These are phyloP conservation scores for Shiraia sp. DNA, from an alignment of 2,329 filamentous ascomycete genomes.

Conservation along the genomic window DNA sequence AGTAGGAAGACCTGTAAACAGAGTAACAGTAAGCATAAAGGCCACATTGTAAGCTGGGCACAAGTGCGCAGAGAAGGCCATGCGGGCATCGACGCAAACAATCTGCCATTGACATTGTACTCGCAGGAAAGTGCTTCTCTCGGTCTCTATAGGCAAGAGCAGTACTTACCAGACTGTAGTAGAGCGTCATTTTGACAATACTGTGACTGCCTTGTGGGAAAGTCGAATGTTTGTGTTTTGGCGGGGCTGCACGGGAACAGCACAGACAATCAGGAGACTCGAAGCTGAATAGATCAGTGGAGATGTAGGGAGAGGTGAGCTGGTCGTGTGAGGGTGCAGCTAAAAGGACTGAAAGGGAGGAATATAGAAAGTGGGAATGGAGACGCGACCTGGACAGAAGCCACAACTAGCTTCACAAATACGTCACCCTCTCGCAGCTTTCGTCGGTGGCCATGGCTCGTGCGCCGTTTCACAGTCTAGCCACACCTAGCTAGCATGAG, in stretches of 20 bases:
- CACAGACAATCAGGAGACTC: conserved; percentile 1
- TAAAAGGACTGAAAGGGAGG: conserved; percentile 12
- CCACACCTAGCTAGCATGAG: conserved; percentile 14
- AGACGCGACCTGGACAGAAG: conserved; percentile 21
- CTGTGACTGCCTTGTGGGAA: conserved; percentile 25
- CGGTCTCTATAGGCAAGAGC: not conserved
- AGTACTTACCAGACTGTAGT: conserved; percentile 66
- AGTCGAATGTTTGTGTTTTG: conserved; percentile 23
- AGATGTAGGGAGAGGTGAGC: conserved; percentile 1
- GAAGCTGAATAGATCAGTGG: not conserved
- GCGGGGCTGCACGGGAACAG: conserved; percentile 21
- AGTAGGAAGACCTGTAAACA: conserved; percentile 74
- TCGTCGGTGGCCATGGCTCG: conserved; percentile 17
- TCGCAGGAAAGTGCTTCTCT: not conserved
- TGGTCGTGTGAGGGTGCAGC: conserved; percentile 3
- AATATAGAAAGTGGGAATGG: conserved; percentile 19
- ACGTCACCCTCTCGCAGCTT: conserved; percentile 32
- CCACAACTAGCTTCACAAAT: conserved; percentile 36
- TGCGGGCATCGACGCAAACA: conserved; percentile 4
- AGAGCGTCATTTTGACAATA: conserved; percentile 65
- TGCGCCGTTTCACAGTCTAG: conserved; percentile 15
- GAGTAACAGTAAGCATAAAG: conserved; percentile 32
- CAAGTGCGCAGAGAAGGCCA: conserved; percentile 2
- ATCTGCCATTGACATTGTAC: conserved; percentile 9
- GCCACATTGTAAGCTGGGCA: conserved; percentile 9